Evolutionary conservation across 179 eudicot genomes (phyloP), one percentile per base, ranked within the genome.

Genomic region (Beta lomatogona): DNA sequence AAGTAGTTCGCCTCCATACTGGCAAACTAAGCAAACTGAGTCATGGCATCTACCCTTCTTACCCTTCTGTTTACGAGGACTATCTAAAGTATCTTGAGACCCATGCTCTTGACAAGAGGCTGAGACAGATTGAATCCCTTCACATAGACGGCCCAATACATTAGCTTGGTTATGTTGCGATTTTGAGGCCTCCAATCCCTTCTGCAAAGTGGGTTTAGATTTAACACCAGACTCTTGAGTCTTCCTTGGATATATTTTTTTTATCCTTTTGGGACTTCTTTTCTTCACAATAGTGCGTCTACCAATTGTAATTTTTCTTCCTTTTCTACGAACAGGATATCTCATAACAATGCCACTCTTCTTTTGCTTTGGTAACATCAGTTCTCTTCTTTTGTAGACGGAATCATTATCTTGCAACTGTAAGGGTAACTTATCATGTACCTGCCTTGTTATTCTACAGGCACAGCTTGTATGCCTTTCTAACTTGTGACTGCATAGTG

Each of bases 21-120:
- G 85, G 82, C 94, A 91, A 78, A 90, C 83, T 59, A 85, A 86
- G 81, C 94, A 91, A 80, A 88, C 90, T 22, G 90, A 82, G 79
- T 88, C 90, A 52, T 45, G 77, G 41, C 66, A 68, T 76, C 76
- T 88, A 67, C 78, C 76, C 82, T 82, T 86, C 72, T 69, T 79
- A 68, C 70, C 83, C 87, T 67, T 87, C 58, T 67, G 84, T 80
- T 77, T 85, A 65, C 59, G 75, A 69, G 83, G 64, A 68, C 55
- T 75, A 70, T 58, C 65, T 31, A 77, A 60, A 57, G 74, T 55
- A 64, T 85, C 84, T 58, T 78, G 81, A 52, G 76, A 70, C 59
- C 46, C 76, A 19, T 76, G 59, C 41, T 83, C 88, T 53, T 82
- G 81, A 44, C 82, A 79, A 80, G 86, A 86, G 54, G 77, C 45